Evolutionary conservation across 1,139 yeast genomes (phyloP).

Genomic region (Sugiyamaella pinicola): DNA sequence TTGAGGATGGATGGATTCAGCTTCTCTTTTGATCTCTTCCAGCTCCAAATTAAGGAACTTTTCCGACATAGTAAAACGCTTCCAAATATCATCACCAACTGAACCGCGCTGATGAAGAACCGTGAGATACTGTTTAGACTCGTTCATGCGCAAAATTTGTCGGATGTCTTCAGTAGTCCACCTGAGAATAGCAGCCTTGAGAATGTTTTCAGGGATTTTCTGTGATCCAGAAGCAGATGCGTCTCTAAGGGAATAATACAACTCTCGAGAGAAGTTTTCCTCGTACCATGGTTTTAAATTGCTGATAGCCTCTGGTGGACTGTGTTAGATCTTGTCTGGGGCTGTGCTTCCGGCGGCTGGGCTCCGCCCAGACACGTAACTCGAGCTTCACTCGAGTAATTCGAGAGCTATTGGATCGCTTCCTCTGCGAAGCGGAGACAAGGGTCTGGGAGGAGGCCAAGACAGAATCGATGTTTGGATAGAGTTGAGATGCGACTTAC

Average conservation of each 20-base stretch:
- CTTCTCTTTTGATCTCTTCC: conserved; percentile 75
- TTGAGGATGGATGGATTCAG: conserved; percentile 70
- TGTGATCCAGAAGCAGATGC: conserved; percentile 45
- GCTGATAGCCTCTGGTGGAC: conserved; percentile 48
- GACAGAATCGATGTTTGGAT: too few relatives aligned
- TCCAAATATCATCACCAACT: conserved; percentile 85
- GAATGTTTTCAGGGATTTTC: conserved; percentile 75
- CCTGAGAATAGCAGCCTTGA: conserved; percentile 80
- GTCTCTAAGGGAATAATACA: conserved; percentile 63
- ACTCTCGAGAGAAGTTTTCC: conserved; percentile 63
- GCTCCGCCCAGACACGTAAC: too few relatives aligned
- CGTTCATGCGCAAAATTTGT: conserved; percentile 70
- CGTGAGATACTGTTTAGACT: conserved; percentile 66
- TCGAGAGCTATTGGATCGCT: too few relatives aligned
- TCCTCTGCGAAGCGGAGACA: too few relatives aligned
- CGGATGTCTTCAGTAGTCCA: conserved; percentile 75
- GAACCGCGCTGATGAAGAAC: conserved; percentile 83
- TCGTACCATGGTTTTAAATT: conserved; percentile 69
- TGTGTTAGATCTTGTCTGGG: too few relatives aligned
- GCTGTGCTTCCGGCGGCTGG: too few relatives aligned
- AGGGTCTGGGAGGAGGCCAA: too few relatives aligned
- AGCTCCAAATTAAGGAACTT: conserved; percentile 81
- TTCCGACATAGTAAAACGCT: conserved; percentile 74
- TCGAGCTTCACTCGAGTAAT: too few relatives aligned
- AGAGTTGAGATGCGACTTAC: conserved; percentile 26